Evolutionary conservation across 2,329 filamentous ascomycete genomes (phyloP).

Genomic region (Diplodia seriata): DNA sequence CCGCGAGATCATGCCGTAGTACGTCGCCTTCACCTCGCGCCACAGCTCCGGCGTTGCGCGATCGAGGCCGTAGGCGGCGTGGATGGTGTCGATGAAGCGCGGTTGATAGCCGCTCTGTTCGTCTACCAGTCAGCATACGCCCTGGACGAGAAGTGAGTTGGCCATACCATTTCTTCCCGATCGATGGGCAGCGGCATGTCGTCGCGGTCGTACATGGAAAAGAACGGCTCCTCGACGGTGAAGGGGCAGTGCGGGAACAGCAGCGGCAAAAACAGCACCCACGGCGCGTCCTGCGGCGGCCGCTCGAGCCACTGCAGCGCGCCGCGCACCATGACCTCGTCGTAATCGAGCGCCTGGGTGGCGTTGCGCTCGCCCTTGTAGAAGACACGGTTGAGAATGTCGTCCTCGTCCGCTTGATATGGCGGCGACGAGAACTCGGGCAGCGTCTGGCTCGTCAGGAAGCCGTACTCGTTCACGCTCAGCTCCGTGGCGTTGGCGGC

Average conservation of each 20-base stretch:
- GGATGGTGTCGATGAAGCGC: conserved; percentile 51
- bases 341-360: conserved; percentile 52
- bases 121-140: background rate
- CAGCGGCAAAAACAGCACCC: conserved; percentile 54
- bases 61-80: conserved; percentile 49
- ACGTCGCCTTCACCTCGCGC: conserved; percentile 55
- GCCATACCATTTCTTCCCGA: conserved; percentile 3
- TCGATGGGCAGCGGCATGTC: conserved; percentile 37
- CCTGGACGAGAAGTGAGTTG: conserved; percentile 40
- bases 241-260: conserved; percentile 58
- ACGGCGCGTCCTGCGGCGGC: conserved; percentile 52
- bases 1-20: conserved; percentile 57
- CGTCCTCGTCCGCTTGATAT: conserved; percentile 36
- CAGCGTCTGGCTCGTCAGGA: conserved; percentile 50
- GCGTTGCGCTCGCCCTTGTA: conserved; percentile 53
- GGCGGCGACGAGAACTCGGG: conserved; percentile 28
- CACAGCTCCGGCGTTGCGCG: conserved; percentile 53
- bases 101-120: conserved; percentile 54
- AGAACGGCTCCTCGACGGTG: conserved; percentile 57
- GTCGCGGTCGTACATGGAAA: conserved; percentile 54
- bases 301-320: conserved; percentile 55
- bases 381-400: conserved; percentile 52
- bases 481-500: conserved; percentile 54
- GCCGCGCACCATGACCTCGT: conserved; percentile 52
- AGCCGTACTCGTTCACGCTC: conserved; percentile 56